Conservation (phyloP, 2,329 filamentous ascomycete genomes). For the Fonsecaea erecta region DNA sequence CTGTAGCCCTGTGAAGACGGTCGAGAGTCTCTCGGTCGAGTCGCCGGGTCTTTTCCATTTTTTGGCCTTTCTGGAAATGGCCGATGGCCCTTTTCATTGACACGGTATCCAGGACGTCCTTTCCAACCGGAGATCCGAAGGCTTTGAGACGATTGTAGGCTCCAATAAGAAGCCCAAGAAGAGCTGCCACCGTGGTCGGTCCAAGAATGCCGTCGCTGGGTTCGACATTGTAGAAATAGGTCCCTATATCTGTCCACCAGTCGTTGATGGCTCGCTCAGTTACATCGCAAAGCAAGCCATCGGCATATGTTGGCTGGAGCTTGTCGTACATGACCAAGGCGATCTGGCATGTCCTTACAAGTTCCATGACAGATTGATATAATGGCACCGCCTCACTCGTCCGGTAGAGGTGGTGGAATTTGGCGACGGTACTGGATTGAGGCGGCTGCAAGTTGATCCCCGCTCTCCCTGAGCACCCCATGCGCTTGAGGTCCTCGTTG, state of each 20-base stretch:
- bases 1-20: conserved; percentile 78
- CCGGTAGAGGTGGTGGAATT: conserved; percentile 89
- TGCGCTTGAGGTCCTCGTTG: conserved; percentile 88
- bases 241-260: conserved; percentile 95
- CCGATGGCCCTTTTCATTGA: conserved; percentile 81
- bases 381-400: conserved; percentile 82
- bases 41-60: conserved; percentile 75
- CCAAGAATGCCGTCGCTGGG: conserved; percentile 91
- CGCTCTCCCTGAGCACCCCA: conserved; percentile 88
- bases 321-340: conserved; percentile 87
- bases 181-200: conserved; percentile 84
- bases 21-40: conserved; percentile 84
- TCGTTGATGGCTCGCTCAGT: conserved; percentile 88
- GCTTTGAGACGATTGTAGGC: conserved; percentile 87
- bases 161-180: conserved; percentile 86
- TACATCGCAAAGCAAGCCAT: conserved; percentile 89
- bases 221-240: conserved; percentile 89
- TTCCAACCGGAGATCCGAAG: conserved; percentile 79
- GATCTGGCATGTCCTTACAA: conserved; percentile 89
- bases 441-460: conserved; percentile 81
- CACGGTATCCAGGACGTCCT: conserved; percentile 88
- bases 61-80: conserved; percentile 87
- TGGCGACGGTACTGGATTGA: conserved; percentile 79
- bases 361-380: conserved; percentile 77
- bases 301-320: conserved; percentile 83